Evolutionary conservation across 176 grass and related monocot genomes (phyloP), one percentile per base, ranked within the genome.

Genomic region (Ensete ventricosum): DNA sequence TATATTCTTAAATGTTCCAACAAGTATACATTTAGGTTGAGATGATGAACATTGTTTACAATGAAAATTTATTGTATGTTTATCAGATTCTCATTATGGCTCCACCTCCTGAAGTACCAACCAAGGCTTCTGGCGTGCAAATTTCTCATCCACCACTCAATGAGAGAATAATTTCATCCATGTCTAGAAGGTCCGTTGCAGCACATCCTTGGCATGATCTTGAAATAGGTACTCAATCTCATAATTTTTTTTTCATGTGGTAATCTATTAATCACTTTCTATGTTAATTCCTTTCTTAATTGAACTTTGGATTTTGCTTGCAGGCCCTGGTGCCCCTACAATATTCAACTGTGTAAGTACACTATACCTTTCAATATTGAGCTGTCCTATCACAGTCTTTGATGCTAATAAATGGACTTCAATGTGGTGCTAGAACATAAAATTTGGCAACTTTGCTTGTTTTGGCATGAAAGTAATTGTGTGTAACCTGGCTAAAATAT

Each of bases 151-250:
- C 85, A 79, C 84, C 85, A 50, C 79, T 98, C 23, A 98, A 91
- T 85, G 90, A 98, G 81, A 89, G 90, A 55, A 98, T 85, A 52
- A 62, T 98, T 27, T 91, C 95, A 11, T 89, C 95, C 25, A 87
- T 98, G 84, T 80, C 90, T 27, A 81, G 78, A 69, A 90, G 90
- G 53, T 87, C 90, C 76, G 77, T 93, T 80, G 91, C 94, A 21
- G 94, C 94, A 0, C 94, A 98, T 78, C 88, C 94, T n/a, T 98
- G 94, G 94, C 94, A 98, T 87, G 94, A 98, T 75, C 88, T 98
- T 65, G 94, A 98, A 68, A 93, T 98, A 59, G 94, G 93, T 96
- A 96, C 65, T 82, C 19, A 55, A 73, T 64, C 58, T 79, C 9
- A 43, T 19, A 29, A 51, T 50, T 50, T 73, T 48, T 74, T 17